Evolutionary conservation across 257 asterid species (phyloP).

Genomic region (Gentiana macrophylla): DNA sequence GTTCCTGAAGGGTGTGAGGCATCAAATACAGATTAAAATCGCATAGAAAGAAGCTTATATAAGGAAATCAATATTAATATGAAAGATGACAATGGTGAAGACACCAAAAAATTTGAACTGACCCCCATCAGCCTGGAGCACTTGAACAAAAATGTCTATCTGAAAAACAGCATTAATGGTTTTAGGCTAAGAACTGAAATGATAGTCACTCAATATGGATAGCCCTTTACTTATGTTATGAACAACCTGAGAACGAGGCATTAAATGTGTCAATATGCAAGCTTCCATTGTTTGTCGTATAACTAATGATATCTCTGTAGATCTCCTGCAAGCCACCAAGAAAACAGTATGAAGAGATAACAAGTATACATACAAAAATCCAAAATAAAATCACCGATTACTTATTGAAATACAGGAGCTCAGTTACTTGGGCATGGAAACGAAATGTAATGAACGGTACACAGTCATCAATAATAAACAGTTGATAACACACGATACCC

Average conservation of each 20-base stretch:
- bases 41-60: too few relatives aligned
- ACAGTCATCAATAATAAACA: too few relatives aligned
- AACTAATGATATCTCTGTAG: slow-evolving; percentile 90
- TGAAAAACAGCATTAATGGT: slow-evolving; percentile 23
- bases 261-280: slow-evolving; percentile 66
- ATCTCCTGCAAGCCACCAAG: slow-evolving; percentile 51
- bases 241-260: slow-evolving; percentile 93
- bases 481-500: too few relatives aligned
- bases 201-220: slow-evolving; percentile 1
- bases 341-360: slow-evolving; percentile 8
- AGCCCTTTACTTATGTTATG: slow-evolving; percentile 4
- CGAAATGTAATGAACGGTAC: too few relatives aligned
- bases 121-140: slow-evolving; percentile 99
- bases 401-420: background rate
- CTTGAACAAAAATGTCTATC: slow-evolving; percentile 96
- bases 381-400: background rate
- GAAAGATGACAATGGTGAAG: too few relatives aligned
- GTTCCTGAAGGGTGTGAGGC: slow-evolving; percentile 45
- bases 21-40: background rate
- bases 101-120: slow-evolving; percentile 7
- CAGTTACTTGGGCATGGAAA: too few relatives aligned
- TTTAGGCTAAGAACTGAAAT: background rate
- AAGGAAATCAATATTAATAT: too few relatives aligned
- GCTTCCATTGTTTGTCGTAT: slow-evolving; percentile 99
- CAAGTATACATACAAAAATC: background rate